A percentile compares a stretch with the other conserved stretches of the same genome.
phyloP scores from a whole-genome alignment of 306 rosid genomes.

The Cucurbita ficifolia region DNA sequence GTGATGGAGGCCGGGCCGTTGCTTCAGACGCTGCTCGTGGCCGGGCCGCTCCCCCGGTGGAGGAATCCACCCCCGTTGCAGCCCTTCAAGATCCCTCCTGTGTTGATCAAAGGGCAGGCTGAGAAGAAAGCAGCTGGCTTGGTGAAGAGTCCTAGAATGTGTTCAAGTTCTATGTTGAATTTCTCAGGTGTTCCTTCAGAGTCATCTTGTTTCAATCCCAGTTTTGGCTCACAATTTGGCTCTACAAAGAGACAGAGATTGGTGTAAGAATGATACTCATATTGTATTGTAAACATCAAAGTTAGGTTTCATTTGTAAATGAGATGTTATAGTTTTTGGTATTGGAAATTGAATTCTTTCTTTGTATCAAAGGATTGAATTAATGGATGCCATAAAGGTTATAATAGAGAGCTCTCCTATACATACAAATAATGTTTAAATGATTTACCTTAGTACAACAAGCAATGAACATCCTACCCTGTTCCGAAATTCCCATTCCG shows the following conservation, averaged over 20 bases:
- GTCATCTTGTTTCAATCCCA: constrained; percentile 12
- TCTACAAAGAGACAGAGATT: constrained; percentile 1
- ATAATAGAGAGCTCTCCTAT: too few species aligned
- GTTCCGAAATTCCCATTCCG: too few species aligned
- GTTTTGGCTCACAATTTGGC: constrained; percentile 4
- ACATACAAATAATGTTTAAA: too few species aligned
- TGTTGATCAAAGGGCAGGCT: constrained; percentile 13
- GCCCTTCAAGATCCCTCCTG: constrained; percentile 30
- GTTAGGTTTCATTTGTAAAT: neutral
- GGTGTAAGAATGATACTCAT: too few species aligned
- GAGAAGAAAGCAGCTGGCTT: neutral
- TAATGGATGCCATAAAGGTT: too few species aligned
- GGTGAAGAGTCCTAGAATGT: constrained; percentile 15
- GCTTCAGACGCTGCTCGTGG: constrained; percentile 37
- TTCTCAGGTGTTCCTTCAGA: constrained; percentile 10
- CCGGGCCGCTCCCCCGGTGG: constrained; percentile 74
- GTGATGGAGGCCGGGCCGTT: constrained; percentile 57
- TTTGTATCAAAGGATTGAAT: neutral
- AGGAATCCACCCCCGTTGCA: constrained; percentile 51
- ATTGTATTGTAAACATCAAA: neutral
- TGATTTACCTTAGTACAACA: too few species aligned
- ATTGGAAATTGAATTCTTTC: neutral
- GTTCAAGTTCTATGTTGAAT: constrained; percentile 49
- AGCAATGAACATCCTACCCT: too few species aligned
- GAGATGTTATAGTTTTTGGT: neutral